phyloP scores from a whole-genome alignment of 139 green algal genomes.

The Pycnococcus provasolii region DNA sequence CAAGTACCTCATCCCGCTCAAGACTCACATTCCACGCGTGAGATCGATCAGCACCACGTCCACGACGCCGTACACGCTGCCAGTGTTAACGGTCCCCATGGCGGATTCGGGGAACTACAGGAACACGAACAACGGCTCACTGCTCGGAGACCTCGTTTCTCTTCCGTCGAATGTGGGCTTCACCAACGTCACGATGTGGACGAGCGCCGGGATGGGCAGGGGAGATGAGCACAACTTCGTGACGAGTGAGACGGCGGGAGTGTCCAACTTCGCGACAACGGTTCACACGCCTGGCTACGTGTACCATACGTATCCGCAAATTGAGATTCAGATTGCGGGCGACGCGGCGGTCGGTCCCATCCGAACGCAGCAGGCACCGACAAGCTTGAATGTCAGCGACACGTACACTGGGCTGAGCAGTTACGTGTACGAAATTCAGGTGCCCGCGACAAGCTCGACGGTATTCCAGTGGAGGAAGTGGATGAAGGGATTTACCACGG shows the following conservation, averaged over 20 bases:
- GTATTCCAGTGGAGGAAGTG: background rate
- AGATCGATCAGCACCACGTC: background rate
- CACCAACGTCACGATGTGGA: too few relatives aligned
- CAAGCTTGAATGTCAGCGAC: background rate
- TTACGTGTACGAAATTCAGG: background rate
- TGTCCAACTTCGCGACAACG: background rate
- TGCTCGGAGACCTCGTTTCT: too few relatives aligned
- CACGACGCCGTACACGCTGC: background rate
- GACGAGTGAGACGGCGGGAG: background rate
- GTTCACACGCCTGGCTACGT: constrained; percentile 2
- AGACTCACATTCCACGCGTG: constrained; percentile 1
- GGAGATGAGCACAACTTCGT: too few relatives aligned
- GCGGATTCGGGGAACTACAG: background rate
- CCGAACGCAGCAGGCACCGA: background rate
- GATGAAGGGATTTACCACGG: background rate
- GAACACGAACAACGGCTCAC: background rate
- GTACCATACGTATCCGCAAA: background rate
- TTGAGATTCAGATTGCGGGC: constrained; percentile 1
- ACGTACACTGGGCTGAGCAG: background rate
- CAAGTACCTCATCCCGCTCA: background rate
- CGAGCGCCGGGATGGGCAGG: too few relatives aligned
- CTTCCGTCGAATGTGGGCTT: too few relatives aligned
- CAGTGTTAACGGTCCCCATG: background rate
- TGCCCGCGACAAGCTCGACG: background rate
- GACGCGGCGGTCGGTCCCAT: background rate